phyloP scores from a whole-genome alignment of 805 yeast genomes.

The Saturnispora serradocipensis region DNA sequence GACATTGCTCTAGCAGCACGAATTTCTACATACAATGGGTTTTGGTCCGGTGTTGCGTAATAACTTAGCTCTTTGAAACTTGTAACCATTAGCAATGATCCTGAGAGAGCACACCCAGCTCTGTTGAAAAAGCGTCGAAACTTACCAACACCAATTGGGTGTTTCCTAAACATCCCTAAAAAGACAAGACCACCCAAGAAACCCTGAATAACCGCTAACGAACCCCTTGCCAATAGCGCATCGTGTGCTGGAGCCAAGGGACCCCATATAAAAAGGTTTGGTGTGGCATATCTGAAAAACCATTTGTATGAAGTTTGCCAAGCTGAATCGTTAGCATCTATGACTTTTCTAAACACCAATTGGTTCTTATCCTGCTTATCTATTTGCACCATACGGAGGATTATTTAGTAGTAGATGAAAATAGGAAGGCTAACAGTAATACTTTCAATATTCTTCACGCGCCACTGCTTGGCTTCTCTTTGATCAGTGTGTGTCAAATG shows the following conservation, averaged over 20 bases:
- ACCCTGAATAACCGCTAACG: conserved; percentile 22
- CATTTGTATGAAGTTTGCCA: conserved; percentile 15
- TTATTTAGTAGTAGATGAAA: not conserved
- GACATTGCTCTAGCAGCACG: conserved; percentile 17
- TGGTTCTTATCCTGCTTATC: conserved; percentile 7
- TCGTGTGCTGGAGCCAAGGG: conserved; percentile 31
- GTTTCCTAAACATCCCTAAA: conserved; percentile 9
- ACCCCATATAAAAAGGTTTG: conserved; percentile 25
- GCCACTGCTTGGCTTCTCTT: not conserved
- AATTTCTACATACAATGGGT: conserved; percentile 24
- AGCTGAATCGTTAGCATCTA: conserved; percentile 20
- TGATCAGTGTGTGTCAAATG: not conserved
- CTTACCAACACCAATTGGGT: conserved; percentile 1
- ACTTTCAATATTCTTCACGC: not conserved
- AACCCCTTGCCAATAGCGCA: conserved; percentile 19
- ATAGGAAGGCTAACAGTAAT: not conserved
- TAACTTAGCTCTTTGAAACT: conserved; percentile 15
- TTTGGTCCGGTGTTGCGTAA: conserved; percentile 12
- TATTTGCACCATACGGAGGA: conserved; percentile 7
- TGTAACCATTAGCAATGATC: conserved; percentile 11
- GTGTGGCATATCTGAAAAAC: conserved; percentile 22
- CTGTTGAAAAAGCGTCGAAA: conserved; percentile 9
- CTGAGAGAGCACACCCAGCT: conserved; percentile 13
- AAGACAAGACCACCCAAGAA: conserved; percentile 17
- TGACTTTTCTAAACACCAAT: conserved; percentile 16